phyloP scores from a whole-genome alignment of 2,329 filamentous ascomycete species.

The Arthrobotrys entomopaga region DNA sequence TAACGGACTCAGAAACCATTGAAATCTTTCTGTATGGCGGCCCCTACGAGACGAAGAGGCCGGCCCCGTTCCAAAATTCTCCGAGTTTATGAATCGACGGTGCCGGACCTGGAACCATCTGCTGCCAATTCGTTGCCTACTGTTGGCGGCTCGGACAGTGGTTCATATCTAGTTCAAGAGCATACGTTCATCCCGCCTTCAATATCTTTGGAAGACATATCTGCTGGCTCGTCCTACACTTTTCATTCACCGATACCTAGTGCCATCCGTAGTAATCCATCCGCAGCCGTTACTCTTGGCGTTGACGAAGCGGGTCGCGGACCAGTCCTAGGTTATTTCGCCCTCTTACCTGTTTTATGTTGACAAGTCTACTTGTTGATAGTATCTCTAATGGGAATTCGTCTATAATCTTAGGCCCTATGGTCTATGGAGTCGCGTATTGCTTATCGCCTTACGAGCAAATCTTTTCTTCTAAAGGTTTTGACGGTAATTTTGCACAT shows the following conservation, averaged over 20 bases:
- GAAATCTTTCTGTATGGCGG: background rate
- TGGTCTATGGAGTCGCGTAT: constrained; percentile 77
- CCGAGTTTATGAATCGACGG: background rate
- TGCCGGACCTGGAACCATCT: background rate
- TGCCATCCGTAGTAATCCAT: constrained; percentile 66
- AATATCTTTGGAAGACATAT: constrained; percentile 69
- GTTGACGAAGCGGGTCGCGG: constrained; percentile 64
- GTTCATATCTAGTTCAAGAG: too few relatives aligned
- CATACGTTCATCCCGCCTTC: constrained; percentile 74
- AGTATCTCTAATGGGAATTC: background rate
- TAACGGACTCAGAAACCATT: too few relatives aligned
- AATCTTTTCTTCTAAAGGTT: constrained; percentile 61
- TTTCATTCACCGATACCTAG: constrained; percentile 77
- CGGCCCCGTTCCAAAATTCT: constrained; percentile 23
- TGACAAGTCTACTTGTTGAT: constrained; percentile 59
- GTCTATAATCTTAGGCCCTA: constrained; percentile 67
- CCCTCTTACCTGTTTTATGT: constrained; percentile 66
- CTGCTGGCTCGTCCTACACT: constrained; percentile 74
- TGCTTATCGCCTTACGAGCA: constrained; percentile 53
- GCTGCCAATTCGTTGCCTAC: background rate
- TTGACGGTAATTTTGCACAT: constrained; percentile 68
- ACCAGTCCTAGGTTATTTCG: constrained; percentile 67
- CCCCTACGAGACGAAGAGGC: constrained; percentile 25
- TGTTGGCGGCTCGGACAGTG: background rate
- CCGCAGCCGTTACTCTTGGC: constrained; percentile 64